Evolutionary conservation across 2,329 filamentous ascomycete genomes (phyloP), one percentile per base, ranked within the genome.

Genomic region (Exserohilum turcica): DNA sequence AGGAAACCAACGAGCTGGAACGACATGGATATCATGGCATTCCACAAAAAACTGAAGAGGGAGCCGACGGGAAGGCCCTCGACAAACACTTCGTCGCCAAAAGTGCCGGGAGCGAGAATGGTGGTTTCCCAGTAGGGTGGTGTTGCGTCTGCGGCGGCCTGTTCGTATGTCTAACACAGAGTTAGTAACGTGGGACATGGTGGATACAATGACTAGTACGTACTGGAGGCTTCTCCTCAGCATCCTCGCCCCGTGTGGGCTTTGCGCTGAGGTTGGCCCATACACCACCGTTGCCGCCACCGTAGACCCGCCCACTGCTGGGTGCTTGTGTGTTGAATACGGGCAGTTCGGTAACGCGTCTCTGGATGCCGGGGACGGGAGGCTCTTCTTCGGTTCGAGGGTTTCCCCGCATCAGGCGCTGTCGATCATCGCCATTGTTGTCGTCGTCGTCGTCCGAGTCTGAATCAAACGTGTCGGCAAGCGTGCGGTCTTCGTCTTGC

Each of bases 71-170:
- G 92, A 70, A 99, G 88, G 66, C 94, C 94, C 72, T 99, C 94
- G 52, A 99, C 90, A 70, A 94, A 99, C 42, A 99, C 93, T 74
- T 99, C 94, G 71, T 97, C 92, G 33, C 87, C 86, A n/a, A 89
- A 90, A 61, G 94, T 86, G 49, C 93, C 94, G 0, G 94, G 94
- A 0, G 92, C 93, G 45, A 99, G 84, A 61, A 99, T 97, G 0
- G 94, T 97, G 5, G 94, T 99, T 79, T 99, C 94, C 94, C 94
- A 99, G 77, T 99, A 99, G 0, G 94, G 94, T 1, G 94, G 94
- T 42, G 94, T 94, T 19, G 92, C 89, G 75, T 99, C 94, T 36
- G 93, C 93, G 3, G 94, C 94, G 13, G 94, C 94, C 85, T 97
- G 93, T 82, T 99, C 94, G 74, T 99, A 99, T 31, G 93, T 92